These are phyloP conservation scores for Thuja plicata DNA, from an alignment of 83 land plant species.

Conservation along the genomic window DNA sequence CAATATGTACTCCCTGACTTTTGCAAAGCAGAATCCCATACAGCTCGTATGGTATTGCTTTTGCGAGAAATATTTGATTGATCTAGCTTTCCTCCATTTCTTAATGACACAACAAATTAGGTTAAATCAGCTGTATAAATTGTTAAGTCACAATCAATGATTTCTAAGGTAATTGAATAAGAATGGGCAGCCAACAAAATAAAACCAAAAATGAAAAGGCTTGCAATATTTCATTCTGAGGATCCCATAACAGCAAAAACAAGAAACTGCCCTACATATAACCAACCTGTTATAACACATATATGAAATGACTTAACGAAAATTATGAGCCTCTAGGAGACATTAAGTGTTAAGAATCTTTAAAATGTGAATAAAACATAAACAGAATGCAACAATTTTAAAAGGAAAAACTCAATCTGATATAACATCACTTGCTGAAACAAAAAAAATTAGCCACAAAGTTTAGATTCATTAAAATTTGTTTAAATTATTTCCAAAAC, in stretches of 20 bases:
- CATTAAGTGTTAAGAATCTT: background rate
- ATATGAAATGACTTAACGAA: background rate
- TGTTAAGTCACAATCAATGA: background rate
- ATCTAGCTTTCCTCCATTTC: constrained; percentile 12
- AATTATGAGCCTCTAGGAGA: background rate
- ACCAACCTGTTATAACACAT: background rate
- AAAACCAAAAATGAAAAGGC: background rate
- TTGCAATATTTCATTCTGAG: background rate
- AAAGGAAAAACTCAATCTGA: background rate
- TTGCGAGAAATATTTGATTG: background rate
- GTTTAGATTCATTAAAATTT: background rate
- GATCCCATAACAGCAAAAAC: background rate
- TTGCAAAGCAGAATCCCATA: constrained; percentile 10
- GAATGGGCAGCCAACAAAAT: background rate
- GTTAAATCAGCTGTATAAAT: background rate
- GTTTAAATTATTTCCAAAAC: background rate
- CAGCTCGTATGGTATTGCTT: constrained; percentile 8
- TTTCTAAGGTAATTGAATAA: background rate
- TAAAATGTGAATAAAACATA: background rate
- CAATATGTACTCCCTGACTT: constrained; percentile 7
- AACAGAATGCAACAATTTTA: background rate
- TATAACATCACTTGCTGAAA: background rate
- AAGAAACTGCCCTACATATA: background rate
- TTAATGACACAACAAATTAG: constrained; percentile 10
- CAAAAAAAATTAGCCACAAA: background rate